Conservation (phyloP, 2,329 filamentous ascomycete genomes). For the Ceratocystis diversiconidia region DNA sequence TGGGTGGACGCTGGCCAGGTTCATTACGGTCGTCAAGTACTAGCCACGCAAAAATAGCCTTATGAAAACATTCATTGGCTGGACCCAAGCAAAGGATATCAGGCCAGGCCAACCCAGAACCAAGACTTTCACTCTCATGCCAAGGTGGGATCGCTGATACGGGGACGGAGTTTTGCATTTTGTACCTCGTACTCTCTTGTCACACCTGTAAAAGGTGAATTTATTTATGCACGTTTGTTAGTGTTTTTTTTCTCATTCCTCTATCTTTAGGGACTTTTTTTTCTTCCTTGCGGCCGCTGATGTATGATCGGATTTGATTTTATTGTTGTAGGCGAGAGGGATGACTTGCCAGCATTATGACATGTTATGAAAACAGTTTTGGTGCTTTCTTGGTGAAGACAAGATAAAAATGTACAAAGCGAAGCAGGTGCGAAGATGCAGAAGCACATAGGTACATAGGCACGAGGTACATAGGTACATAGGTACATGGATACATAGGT, state of each 20-base stretch:
- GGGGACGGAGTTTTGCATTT: conserved; percentile 3
- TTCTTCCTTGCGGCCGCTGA: neutral
- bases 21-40: neutral
- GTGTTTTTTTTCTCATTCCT: neutral
- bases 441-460: neutral
- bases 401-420: neutral
- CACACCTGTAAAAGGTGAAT: neutral
- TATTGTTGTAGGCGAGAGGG: too few species aligned
- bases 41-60: neutral
- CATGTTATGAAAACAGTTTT: too few species aligned
- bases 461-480: neutral
- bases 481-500: neutral
- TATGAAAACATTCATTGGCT: neutral
- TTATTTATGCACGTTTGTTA: neutral
- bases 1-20: neutral
- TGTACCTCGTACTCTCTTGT: neutral
- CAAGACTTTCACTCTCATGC: neutral
- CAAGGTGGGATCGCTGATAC: neutral
- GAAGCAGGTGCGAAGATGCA: neutral
- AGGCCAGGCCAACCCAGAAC: neutral
- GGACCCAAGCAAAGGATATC: too few species aligned
- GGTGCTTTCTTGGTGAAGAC: neutral
- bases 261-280: neutral
- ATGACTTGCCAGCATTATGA: too few species aligned
- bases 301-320: too few species aligned